These are phyloP conservation scores for Hemileccinum rubropunctum DNA, from an alignment of 768 basidiomycete species.

Conservation along the genomic window DNA sequence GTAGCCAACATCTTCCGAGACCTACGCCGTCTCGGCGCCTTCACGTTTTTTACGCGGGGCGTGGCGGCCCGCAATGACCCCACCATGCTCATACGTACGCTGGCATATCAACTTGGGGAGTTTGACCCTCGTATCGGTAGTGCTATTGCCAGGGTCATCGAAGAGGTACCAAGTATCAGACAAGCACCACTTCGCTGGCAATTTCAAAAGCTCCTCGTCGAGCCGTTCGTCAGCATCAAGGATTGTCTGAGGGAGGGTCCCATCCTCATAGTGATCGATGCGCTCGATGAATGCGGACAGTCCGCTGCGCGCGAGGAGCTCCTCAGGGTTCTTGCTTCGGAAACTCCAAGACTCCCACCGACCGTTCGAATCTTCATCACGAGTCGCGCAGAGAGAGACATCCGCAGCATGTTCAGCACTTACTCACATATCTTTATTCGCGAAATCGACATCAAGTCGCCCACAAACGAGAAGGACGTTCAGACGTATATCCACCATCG, in stretches of 20 bases:
- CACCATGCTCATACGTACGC: slow-evolving; percentile 30
- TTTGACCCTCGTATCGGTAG: slow-evolving; percentile 31
- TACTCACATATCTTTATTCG: slow-evolving; percentile 11
- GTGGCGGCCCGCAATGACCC: slow-evolving; percentile 30
- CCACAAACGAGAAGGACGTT: slow-evolving; percentile 25
- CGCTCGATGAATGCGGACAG: slow-evolving; percentile 34
- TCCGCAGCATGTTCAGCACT: slow-evolving; percentile 14
- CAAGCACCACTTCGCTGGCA: slow-evolving; percentile 30
- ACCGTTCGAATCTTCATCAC: slow-evolving; percentile 33
- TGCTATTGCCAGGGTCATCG: slow-evolving; percentile 25
- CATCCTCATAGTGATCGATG: slow-evolving; percentile 34
- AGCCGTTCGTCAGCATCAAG: slow-evolving; percentile 23
- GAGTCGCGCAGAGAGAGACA: slow-evolving; percentile 32
- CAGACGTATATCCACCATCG: slow-evolving; percentile 24
- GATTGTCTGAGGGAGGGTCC: slow-evolving; percentile 25
- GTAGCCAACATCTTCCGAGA: slow-evolving; percentile 33
- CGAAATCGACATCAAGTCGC: slow-evolving; percentile 28
- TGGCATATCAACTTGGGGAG: slow-evolving; percentile 34
- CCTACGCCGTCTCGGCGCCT: slow-evolving; percentile 34
- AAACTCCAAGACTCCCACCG: slow-evolving; percentile 13
- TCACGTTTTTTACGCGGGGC: slow-evolving; percentile 34
- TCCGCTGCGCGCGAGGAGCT: slow-evolving; percentile 25
- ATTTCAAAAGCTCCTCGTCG: slow-evolving; percentile 34
- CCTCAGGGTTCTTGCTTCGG: slow-evolving; percentile 26
- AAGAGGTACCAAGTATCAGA: slow-evolving; percentile 27